Evolutionary conservation across 495 filamentous ascomycete genomes (phyloP), one percentile per base, ranked within the genome.

Genomic region (Durotheca rogersii): DNA sequence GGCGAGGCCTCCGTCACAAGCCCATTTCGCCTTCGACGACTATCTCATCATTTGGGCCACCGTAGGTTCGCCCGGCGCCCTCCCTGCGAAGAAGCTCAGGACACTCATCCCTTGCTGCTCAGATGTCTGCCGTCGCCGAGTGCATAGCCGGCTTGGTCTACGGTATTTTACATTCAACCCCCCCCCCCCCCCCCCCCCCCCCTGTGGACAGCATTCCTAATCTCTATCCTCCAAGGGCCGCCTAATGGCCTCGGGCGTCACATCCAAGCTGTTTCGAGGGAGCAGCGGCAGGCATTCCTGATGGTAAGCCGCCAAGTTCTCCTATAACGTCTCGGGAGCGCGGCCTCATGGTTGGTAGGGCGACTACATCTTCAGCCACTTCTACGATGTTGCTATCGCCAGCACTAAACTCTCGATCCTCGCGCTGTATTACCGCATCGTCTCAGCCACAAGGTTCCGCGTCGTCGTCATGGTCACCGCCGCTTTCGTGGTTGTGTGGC

Each of bases 281-380:
- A 45, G 12, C 17, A 47, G 11, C 18, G 35, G 33, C 50, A 47
- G 29, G 14, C 18, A 4, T 64, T 58, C 23, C 47, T 60, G 7
- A 44, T 57, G 42, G 61, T 60, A 49, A 46, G 39, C 19, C n/a
- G 21, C n/a, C n/a, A 25, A 21, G 2, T 3, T 0, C 19, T 12
- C 9, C 7, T 10, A 6, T 29, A 21, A 45, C 30, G 11, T 7
- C 7, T n/a, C n/a, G n/a, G 15, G 6, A 11, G 4, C 5, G 16
- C 1, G 9, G 15, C 6, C 37, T 51, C 17, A 56, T 12, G 21
- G 2, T 19, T 16, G 10, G 0, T 15, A 64, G 61, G 61, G 53
- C 18, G 61, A 64, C 27, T 64, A 64, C 47, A 58, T 64, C 6
- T 64, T 64, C 18, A 64, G 61, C 23, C 61, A 64, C 33, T 62